Conservation (phyloP, 2,329 filamentous ascomycete genomes). For the Aspergillus pseudoviridinutans region DNA sequence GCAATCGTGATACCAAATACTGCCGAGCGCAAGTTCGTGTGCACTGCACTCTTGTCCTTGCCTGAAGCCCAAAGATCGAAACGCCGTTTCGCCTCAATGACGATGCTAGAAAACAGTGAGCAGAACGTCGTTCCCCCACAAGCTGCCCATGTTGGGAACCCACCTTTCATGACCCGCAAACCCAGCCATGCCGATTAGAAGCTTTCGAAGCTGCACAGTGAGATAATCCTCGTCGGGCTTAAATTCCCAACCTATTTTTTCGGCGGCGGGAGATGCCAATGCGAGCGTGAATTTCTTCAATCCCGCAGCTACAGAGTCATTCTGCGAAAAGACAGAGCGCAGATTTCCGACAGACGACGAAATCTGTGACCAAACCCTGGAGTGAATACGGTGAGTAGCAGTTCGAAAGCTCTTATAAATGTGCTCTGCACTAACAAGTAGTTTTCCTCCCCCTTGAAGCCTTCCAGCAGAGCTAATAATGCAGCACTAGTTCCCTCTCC, state of each 20-base stretch:
- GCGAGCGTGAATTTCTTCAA: conserved; percentile 75
- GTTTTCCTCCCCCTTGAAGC: conserved; percentile 76
- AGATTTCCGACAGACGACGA: conserved; percentile 71
- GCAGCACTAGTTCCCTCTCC: conserved; percentile 79
- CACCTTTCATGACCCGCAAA: conserved; percentile 71
- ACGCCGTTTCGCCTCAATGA: conserved; percentile 69
- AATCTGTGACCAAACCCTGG: conserved; percentile 77
- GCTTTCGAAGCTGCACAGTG: conserved; percentile 74
- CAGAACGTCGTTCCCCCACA: background rate
- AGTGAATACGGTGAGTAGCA: conserved; percentile 14
- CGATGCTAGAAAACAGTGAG: conserved; percentile 47
- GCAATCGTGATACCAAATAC: conserved; percentile 77
- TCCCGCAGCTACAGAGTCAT: conserved; percentile 66
- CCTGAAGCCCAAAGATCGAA: conserved; percentile 75
- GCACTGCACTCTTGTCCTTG: conserved; percentile 63
- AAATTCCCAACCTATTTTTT: conserved; percentile 83
- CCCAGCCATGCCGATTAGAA: conserved; percentile 72
- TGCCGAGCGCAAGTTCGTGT: conserved; percentile 74
- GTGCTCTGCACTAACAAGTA: conserved; percentile 56
- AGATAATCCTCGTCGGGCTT: conserved; percentile 75
- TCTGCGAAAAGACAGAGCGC: conserved; percentile 79
- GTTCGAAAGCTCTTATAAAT: background rate
- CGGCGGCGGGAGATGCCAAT: conserved; percentile 69
- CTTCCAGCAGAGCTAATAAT: conserved; percentile 76
- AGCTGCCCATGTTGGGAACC: conserved; percentile 26